Evolutionary conservation across 2,329 filamentous ascomycete species (phyloP).

Genomic region (Alternaria brassicicola): DNA sequence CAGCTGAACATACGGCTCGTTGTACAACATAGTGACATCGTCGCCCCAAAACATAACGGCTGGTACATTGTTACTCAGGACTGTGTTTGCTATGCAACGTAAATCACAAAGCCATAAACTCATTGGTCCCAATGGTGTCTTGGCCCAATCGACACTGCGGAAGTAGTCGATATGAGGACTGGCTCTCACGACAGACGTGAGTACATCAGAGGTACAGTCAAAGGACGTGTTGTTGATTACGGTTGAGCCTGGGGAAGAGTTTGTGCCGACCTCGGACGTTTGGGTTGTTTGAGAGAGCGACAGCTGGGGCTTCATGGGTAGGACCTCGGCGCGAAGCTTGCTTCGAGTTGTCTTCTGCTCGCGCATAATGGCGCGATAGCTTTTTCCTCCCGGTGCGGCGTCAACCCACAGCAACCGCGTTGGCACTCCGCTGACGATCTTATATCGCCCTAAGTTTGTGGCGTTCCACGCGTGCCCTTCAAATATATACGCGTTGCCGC

Average conservation of each 20-base stretch:
- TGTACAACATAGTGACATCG: constrained; percentile 48
- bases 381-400: constrained; percentile 1
- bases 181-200: neutral
- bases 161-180: constrained; percentile 69
- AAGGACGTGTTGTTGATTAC: constrained; percentile 10
- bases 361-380: neutral
- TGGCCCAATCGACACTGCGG: constrained; percentile 71
- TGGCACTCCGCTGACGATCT: constrained; percentile 39
- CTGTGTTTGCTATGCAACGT: constrained; percentile 74
- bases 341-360: constrained; percentile 51
- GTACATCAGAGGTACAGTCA: constrained; percentile 22
- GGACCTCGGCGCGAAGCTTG: constrained; percentile 49
- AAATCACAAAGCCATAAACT: constrained; percentile 71
- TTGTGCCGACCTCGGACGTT: neutral
- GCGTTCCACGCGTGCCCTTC: constrained; percentile 38
- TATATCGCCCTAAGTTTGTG: constrained; percentile 28
- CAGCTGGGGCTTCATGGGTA: constrained; percentile 39
- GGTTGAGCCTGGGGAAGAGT: neutral
- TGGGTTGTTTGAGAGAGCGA: neutral
- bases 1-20: constrained; percentile 43
- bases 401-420: constrained; percentile 19
- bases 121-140: constrained; percentile 74
- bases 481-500: constrained; percentile 30
- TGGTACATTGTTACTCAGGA: constrained; percentile 64
- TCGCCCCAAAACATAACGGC: constrained; percentile 64